phyloP scores from a whole-genome alignment of 129 eudicot species.

The Heracleum sosnowskyi region DNA sequence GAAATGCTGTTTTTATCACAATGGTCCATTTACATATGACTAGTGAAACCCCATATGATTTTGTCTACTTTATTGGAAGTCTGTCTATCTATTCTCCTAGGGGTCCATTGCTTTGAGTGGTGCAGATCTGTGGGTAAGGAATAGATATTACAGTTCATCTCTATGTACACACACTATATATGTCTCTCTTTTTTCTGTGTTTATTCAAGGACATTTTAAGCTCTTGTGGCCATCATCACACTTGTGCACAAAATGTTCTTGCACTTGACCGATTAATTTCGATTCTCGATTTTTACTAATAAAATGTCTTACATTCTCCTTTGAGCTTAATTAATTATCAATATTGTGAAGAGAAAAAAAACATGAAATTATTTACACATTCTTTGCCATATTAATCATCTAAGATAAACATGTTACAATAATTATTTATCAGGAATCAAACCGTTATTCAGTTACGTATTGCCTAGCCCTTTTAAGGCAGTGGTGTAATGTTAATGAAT shows the following conservation, averaged over 20 bases:
- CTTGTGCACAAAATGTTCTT: background rate
- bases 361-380: too few species aligned
- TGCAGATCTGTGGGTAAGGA: background rate
- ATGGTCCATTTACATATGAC: constrained; percentile 14
- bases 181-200: background rate
- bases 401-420: too few species aligned
- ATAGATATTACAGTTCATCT: background rate
- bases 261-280: too few species aligned
- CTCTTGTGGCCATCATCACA: constrained; percentile 13
- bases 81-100: background rate
- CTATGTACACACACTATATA: background rate
- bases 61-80: constrained; percentile 13
- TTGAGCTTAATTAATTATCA: too few species aligned
- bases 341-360: too few species aligned
- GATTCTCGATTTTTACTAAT: too few species aligned
- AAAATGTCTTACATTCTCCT: too few species aligned
- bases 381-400: too few species aligned
- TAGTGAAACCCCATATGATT: constrained; percentile 11
- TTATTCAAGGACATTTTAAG: background rate
- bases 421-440: too few species aligned
- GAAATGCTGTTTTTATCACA: background rate
- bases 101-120: constrained; percentile 13
- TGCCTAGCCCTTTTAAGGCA: too few species aligned
- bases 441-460: too few species aligned
- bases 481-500: background rate